These are phyloP conservation scores for Microthlaspi erraticum DNA, from an alignment of 345 rosid genomes.

Conservation along the genomic window DNA sequence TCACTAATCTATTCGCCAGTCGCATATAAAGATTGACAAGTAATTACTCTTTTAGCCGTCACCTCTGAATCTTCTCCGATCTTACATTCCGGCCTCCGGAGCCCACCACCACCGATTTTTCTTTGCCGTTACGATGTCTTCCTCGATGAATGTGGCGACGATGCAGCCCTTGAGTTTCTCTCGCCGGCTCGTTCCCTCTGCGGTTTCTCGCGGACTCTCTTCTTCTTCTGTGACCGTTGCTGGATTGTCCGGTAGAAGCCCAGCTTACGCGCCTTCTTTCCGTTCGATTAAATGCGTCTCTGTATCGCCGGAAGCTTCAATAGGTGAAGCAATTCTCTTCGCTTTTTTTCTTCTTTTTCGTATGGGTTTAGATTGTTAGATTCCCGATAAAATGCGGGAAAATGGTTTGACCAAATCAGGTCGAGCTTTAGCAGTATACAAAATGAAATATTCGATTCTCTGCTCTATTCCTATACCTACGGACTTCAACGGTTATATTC, in stretches of 20 bases:
- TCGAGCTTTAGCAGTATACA: neutral
- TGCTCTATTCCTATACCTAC: neutral
- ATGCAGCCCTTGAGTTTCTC: conserved; percentile 46
- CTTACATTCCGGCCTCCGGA: conserved; percentile 23
- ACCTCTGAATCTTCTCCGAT: conserved; percentile 34
- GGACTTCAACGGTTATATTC: neutral
- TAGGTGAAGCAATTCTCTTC: conserved; percentile 47
- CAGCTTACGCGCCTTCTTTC: conserved; percentile 30
- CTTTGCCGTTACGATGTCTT: conserved; percentile 21
- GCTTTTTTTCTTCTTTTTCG: neutral
- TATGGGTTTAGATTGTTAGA: conserved; percentile 33
- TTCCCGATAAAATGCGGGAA: conserved; percentile 35
- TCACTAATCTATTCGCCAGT: neutral
- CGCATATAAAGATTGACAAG: neutral
- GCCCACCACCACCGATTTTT: neutral
- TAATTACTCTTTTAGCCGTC: conserved; percentile 37
- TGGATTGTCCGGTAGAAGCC: conserved; percentile 33
- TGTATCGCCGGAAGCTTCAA: conserved; percentile 28
- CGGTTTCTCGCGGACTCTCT: conserved; percentile 24
- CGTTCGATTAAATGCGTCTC: conserved; percentile 54
- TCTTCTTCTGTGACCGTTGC: conserved; percentile 37
- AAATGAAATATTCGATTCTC: neutral
- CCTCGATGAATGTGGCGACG: conserved; percentile 37
- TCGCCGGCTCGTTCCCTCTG: conserved; percentile 32
- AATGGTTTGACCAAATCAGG: conserved; percentile 9